A percentile compares a stretch with the other conserved stretches of the same genome.
phyloP scores from a whole-genome alignment of 495 filamentous ascomycete species.

The Delitschia confertaspora region DNA sequence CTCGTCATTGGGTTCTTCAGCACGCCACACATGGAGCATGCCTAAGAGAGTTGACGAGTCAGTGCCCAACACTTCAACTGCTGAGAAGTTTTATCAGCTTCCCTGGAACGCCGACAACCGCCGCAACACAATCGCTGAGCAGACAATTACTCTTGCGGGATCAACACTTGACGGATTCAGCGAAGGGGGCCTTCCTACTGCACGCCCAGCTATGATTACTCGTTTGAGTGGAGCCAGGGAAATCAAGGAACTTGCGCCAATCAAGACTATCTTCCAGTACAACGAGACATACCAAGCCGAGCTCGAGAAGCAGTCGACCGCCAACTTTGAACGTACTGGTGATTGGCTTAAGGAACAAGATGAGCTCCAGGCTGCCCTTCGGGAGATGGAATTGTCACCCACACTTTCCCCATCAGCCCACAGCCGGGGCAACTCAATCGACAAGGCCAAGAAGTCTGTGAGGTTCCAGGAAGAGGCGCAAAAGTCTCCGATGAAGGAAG shows the following conservation, averaged over 20 bases:
- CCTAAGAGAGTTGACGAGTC: conserved; percentile 34
- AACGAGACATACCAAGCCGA: conserved; percentile 60
- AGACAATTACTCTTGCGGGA: conserved; percentile 34
- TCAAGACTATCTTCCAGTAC: conserved; percentile 50
- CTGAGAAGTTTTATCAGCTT: conserved; percentile 69
- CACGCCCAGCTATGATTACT: conserved; percentile 29
- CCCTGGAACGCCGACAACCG: conserved; percentile 59
- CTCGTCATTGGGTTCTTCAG: conserved; percentile 61
- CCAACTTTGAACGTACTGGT: conserved; percentile 67
- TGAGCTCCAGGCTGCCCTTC: conserved; percentile 45
- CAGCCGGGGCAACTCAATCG: conserved; percentile 24
- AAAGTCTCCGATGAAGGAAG: conserved; percentile 17
- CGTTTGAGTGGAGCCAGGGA: conserved; percentile 22
- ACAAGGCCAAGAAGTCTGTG: conserved; percentile 56
- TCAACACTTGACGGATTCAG: conserved; percentile 23
- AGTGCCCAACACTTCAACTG: conserved; percentile 31
- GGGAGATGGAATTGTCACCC: conserved; percentile 47
- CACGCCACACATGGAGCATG: conserved; percentile 67
- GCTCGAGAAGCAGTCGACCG: conserved; percentile 54
- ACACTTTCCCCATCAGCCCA: conserved; percentile 9
- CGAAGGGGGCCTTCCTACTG: conserved; percentile 62
- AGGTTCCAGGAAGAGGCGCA: conserved; percentile 55
- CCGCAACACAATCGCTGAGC: conserved; percentile 31
- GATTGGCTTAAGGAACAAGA: conserved; percentile 74
- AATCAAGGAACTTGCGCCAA: conserved; percentile 33